A percentile compares a stretch with the other conserved stretches of the same genome.
Evolutionary conservation across 345 rosid genomes (phyloP).

Genomic region (Hibiscus tridactylites): DNA sequence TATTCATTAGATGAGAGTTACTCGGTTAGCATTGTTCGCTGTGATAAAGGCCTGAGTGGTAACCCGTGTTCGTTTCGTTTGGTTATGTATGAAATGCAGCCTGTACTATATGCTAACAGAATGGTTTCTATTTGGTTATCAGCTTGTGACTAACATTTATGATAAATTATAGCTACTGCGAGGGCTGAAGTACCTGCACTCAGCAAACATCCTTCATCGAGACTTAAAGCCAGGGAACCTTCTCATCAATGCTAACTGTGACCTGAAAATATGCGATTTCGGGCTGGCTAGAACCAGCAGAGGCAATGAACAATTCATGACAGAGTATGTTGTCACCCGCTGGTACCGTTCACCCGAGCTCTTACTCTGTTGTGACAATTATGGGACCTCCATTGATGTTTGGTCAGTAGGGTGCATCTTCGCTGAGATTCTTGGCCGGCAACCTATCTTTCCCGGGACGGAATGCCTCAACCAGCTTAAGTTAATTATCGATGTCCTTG

Average conservation of each 20-base stretch:
- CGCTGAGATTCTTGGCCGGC: constrained; percentile 77
- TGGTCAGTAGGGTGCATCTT: constrained; percentile 97
- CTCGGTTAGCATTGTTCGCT: too few relatives aligned
- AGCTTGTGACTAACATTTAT: too few relatives aligned
- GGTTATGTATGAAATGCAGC: too few relatives aligned
- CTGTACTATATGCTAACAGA: too few relatives aligned
- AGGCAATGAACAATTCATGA: constrained; percentile 72
- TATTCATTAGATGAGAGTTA: too few relatives aligned
- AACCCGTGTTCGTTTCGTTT: too few relatives aligned
- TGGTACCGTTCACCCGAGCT: constrained; percentile 96
- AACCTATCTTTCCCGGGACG: constrained; percentile 80
- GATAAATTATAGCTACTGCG: constrained; percentile 41
- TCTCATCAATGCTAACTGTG: constrained; percentile 70
- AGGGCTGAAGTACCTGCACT: constrained; percentile 85
- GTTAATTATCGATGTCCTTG: constrained; percentile 59
- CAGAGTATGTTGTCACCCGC: constrained; percentile 78
- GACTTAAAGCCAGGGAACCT: constrained; percentile 88
- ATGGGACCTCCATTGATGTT: constrained; percentile 73
- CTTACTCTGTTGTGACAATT: constrained; percentile 73
- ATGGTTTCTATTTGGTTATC: too few relatives aligned
- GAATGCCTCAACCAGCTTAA: constrained; percentile 83
- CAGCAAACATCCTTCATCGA: constrained; percentile 81
- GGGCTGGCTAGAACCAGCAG: constrained; percentile 80
- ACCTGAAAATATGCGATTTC: constrained; percentile 73
- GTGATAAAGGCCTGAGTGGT: too few relatives aligned